Evolutionary conservation across 768 basidiomycete species (phyloP), one percentile per base, ranked within the genome.

Genomic region (Lentinula detonsa): DNA sequence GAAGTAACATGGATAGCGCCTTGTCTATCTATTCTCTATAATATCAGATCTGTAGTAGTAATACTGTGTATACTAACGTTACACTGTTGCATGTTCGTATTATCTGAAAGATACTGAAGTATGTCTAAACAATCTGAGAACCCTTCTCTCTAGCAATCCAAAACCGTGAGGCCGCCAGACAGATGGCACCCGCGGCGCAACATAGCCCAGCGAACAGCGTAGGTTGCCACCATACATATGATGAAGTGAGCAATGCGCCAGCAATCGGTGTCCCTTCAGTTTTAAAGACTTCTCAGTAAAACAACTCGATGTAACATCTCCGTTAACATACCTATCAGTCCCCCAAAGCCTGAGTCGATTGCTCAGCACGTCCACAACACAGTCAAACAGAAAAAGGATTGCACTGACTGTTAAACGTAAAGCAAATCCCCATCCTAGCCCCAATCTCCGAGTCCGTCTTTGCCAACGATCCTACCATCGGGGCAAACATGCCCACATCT

Each of bases 1-100:
- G 67, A 88, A 84, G 70, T 82, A 67, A 68, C 50, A 53, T 9
- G 13, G 15, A 13, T 10, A 31, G 42, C 37, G 16, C 7, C 39
- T 13, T 51, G 28, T 51, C 50, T 33, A 51, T 50, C n/a, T 34
- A 51, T 16, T 18, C 9, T 33, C 28, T 28, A 28, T 28, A 28
- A 28, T 28, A 28, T 28, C 28, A 49, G 6, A n/a, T 21, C 9
- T 48, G 31, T 51, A 33, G 50, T 51, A 9, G 5, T 10, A 34
- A 11, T 11, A 40, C 35, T 18, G 6, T 37, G 53, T 37, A 23
- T 4, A 15, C 15, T 18, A 28, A 28, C 28, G 28, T 28, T 28
- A 28, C 28, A 28, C 28, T 28, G 28, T 28, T 28, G 28, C 28
- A 28, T 28, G 28, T 4, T 28, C 28, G 28, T 28, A 39, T 13